Base-by-base conservation (phyloP, 257 asterid species). In the Nicotiana tabacum region DNA sequence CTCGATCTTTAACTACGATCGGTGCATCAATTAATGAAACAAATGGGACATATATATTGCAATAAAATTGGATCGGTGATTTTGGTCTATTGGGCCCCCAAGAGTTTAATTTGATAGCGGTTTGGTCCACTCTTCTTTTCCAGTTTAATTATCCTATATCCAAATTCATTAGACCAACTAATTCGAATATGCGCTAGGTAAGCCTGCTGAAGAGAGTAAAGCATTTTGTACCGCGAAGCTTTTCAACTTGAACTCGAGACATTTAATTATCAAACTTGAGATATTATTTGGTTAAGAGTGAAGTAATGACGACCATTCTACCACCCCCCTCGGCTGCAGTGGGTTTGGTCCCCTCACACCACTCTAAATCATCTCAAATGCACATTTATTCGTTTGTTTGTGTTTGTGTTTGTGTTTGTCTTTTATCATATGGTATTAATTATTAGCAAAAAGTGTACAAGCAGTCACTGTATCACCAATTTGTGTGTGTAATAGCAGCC, bases 1-100 rank as follows among this genome's bases (percentile, higher is more conserved):
- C 67, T 68, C 18, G 32, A 24, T 24, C 24, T 66, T 81, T 66
- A 81, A 66, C n/a, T 5, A 51, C 30, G 66, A 46, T 81, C 77
- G 78, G 78, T 58, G 62, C 51, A 48, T 17, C 64, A 81, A 48
- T 81, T 9, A 81, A 66, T 81, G 32, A 46, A 66, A 58, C 35
- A 65, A 58, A 81, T 66, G 83, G 66, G 32, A 6, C 35, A 9
- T 13, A 12, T 1, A 18, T 2, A 9, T n/a, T 64, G 37, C 39
- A 78, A 78, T 78, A 11, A 81, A 81, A 81, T 64, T 32, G 15
- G 30, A 81, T 68, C 78, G 78, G 83, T 81, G 78, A 33, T 81
- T 81, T 81, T 81, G 83, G 77, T 80, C 74, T 39, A 39, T 13
- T 61, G 68, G 77, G 61, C 27, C 72, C 53, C 56, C 11, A 10